Evolutionary conservation across 2,329 filamentous ascomycete species (phyloP).

Genomic region (Scedosporium aurantiacum): DNA sequence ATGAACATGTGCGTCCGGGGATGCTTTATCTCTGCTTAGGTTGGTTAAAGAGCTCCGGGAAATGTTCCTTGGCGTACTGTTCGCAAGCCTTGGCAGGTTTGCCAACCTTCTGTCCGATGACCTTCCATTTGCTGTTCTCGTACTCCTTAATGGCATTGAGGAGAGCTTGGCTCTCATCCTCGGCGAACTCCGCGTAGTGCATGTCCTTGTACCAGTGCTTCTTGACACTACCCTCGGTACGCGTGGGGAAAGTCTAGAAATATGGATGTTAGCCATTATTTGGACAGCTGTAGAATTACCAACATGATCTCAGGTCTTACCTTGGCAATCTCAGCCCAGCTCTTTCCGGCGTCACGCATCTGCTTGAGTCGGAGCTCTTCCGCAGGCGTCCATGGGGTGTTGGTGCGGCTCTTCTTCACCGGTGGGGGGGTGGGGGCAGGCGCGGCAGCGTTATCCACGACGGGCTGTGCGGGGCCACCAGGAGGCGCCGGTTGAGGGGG

Average conservation of each 20-base stretch:
- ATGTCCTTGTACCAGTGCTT: constrained; percentile 99
- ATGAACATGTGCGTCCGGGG: not conserved
- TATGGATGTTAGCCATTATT: not conserved
- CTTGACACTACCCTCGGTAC: constrained; percentile 96
- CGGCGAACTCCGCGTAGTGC: constrained; percentile 97
- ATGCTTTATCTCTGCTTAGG: constrained; percentile 8
- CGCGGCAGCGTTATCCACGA: constrained; percentile 12
- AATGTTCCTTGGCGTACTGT: constrained; percentile 95
- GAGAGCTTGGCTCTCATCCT: constrained; percentile 80
- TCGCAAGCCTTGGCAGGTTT: constrained; percentile 81
- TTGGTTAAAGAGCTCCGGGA: constrained; percentile 35
- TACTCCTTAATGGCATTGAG: constrained; percentile 97
- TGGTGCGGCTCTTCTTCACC: constrained; percentile 90
- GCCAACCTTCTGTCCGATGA: constrained; percentile 89
- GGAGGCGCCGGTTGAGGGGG: constrained; percentile 13
- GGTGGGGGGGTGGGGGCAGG: constrained; percentile 34
- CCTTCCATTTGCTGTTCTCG: constrained; percentile 97
- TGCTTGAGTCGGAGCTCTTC: constrained; percentile 88
- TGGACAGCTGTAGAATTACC: not conserved
- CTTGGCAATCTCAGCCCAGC: constrained; percentile 98
- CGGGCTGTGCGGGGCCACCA: constrained; percentile 16
- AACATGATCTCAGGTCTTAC: constrained; percentile 52
- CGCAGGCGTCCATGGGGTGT: constrained; percentile 93
- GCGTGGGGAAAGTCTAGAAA: constrained; percentile 72
- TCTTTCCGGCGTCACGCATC: constrained; percentile 86